phyloP scores from a whole-genome alignment of 352 stramenopile genomes.

The Pilasporangium apinafurcum region DNA sequence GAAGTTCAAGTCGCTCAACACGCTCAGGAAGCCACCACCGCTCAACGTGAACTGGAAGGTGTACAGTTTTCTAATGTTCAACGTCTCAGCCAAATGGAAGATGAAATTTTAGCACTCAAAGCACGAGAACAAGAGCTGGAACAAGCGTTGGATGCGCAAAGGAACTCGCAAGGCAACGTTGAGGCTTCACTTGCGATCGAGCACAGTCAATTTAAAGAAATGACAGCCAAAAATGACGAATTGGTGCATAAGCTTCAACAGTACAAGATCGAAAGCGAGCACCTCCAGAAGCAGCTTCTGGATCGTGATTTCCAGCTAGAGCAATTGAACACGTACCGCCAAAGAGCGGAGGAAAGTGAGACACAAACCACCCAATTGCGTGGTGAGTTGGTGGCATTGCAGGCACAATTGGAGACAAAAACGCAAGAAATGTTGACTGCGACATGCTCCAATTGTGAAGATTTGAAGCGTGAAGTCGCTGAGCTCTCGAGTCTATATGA shows the following conservation, averaged over 20 bases:
- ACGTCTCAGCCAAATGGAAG: constrained; percentile 26
- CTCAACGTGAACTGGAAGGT: constrained; percentile 22
- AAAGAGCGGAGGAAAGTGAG: constrained; percentile 41
- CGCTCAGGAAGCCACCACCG: constrained; percentile 12
- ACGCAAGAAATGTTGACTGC: constrained; percentile 17
- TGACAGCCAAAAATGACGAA: constrained; percentile 23
- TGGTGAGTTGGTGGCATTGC: constrained; percentile 22
- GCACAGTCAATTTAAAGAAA: constrained; percentile 26
- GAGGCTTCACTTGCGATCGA: constrained; percentile 16
- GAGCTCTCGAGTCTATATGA: constrained; percentile 53
- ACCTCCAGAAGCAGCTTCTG: constrained; percentile 57
- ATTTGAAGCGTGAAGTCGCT: constrained; percentile 34
- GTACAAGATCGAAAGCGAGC: constrained; percentile 71
- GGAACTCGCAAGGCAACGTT: constrained; percentile 6
- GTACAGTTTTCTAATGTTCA: constrained; percentile 28
- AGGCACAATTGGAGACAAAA: constrained; percentile 25
- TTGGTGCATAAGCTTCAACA: constrained; percentile 46
- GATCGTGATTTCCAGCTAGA: constrained; percentile 67
- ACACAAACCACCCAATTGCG: constrained; percentile 21
- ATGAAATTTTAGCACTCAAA: constrained; percentile 27
- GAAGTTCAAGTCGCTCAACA: constrained; percentile 24
- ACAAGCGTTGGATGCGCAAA: constrained; percentile 10
- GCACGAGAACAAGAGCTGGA: constrained; percentile 27
- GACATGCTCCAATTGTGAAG: constrained; percentile 28
- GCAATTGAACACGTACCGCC: constrained; percentile 39